phyloP scores from a whole-genome alignment of 805 yeast genomes.

The Starmerella riodocensis region DNA sequence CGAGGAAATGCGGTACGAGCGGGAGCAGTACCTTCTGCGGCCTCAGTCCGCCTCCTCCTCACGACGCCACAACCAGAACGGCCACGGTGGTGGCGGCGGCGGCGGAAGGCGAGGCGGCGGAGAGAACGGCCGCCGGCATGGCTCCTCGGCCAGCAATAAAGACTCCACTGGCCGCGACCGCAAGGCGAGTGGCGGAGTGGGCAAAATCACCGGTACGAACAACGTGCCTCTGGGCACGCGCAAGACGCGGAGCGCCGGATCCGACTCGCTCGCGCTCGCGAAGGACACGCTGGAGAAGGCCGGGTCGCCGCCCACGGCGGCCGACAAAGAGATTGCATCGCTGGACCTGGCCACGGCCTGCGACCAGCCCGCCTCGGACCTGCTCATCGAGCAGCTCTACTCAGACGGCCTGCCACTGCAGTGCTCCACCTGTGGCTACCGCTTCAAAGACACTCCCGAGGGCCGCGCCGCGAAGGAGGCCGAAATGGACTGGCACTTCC shows the following conservation, averaged over 20 bases:
- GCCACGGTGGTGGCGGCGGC: neutral
- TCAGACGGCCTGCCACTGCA: constrained; percentile 58
- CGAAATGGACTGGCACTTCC: constrained; percentile 93
- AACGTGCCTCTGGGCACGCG: constrained; percentile 17
- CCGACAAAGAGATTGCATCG: constrained; percentile 1
- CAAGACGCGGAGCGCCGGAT: neutral
- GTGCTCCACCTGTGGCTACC: constrained; percentile 80
- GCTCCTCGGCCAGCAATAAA: neutral
- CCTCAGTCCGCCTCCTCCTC: neutral
- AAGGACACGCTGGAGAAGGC: neutral
- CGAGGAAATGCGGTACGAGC: constrained; percentile 14
- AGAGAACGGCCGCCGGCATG: neutral
- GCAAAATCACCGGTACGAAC: constrained; percentile 13
- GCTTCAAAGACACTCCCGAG: constrained; percentile 51
- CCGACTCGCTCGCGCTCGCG: neutral
- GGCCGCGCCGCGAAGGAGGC: constrained; percentile 43
- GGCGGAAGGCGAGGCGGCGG: neutral
- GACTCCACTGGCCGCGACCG: neutral
- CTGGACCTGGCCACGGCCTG: constrained; percentile 27
- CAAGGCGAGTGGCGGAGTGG: constrained; percentile 5
- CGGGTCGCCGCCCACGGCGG: neutral
- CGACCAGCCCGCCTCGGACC: constrained; percentile 25
- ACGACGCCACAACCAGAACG: constrained; percentile 1
- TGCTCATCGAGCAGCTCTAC: constrained; percentile 29
- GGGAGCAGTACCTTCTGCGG: constrained; percentile 8